Evolutionary conservation across 106 monocot genomes (phyloP).

Genomic region (Acorus gramineus): DNA sequence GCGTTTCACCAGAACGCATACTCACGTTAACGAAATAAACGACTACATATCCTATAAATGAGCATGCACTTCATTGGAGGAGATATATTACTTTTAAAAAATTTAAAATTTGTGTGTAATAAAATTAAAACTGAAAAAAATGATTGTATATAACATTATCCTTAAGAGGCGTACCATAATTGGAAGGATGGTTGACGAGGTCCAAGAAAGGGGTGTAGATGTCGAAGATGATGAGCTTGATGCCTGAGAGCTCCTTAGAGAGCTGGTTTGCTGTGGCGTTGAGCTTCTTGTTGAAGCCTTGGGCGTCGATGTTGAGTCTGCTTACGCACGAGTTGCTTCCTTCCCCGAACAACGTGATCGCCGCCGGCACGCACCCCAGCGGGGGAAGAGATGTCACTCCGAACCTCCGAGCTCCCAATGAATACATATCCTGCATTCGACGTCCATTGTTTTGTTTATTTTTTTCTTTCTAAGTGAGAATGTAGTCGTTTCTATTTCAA

Average conservation of each 20-base stretch:
- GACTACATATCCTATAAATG: too few species aligned
- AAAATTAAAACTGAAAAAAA: too few species aligned
- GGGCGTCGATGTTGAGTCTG: constrained; percentile 53
- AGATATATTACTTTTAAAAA: too few species aligned
- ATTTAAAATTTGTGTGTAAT: too few species aligned
- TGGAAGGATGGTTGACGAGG: constrained; percentile 36
- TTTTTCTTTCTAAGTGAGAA: too few species aligned
- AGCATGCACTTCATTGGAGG: too few species aligned
- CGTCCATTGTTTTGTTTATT: too few species aligned
- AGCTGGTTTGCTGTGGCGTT: constrained; percentile 24
- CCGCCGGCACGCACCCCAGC: constrained; percentile 59
- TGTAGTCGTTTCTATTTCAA: too few species aligned
- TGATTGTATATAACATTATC: too few species aligned
- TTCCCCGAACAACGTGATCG: constrained; percentile 66
- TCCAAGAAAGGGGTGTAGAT: constrained; percentile 66
- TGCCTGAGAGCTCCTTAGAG: constrained; percentile 24
- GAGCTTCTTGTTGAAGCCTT: constrained; percentile 64
- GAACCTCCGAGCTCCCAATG: constrained; percentile 56
- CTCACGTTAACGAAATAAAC: background rate
- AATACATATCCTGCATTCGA: constrained; percentile 33
- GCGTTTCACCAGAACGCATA: too few species aligned
- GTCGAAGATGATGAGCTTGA: constrained; percentile 71
- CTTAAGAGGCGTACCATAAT: constrained; percentile 25
- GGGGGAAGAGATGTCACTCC: constrained; percentile 80
- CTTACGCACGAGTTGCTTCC: constrained; percentile 61